Evolutionary conservation across 169 alveolate species (phyloP).

Genomic region (Plasmodium knowlesi): DNA sequence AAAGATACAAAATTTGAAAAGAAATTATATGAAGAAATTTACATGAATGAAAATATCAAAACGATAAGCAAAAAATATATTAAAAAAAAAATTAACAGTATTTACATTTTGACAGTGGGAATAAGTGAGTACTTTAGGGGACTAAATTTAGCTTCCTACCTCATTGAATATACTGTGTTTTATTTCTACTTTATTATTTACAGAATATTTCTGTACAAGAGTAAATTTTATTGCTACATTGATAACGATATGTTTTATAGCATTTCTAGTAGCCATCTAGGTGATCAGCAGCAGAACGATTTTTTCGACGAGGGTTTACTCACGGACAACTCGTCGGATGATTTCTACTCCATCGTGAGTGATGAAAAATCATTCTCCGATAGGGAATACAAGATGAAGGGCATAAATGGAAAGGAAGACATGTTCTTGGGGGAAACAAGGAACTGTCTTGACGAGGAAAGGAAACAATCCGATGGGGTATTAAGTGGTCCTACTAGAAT

Average conservation of each 20-base stretch:
- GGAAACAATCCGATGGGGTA: background rate
- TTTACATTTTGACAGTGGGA: conserved; percentile 71
- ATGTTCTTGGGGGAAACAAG: background rate
- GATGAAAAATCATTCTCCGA: background rate
- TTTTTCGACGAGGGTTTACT: conserved; percentile 41
- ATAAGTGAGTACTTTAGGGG: conserved; percentile 75
- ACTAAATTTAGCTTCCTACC: conserved; percentile 68
- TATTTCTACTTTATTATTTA: conserved; percentile 59
- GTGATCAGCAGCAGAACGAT: conserved; percentile 29
- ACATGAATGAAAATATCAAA: conserved; percentile 60
- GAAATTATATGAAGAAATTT: conserved; percentile 69
- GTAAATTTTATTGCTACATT: conserved; percentile 38
- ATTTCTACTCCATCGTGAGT: background rate
- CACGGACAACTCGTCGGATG: conserved; percentile 12
- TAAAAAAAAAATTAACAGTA: conserved; percentile 59
- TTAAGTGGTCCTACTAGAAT: background rate
- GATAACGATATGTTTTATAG: conserved; percentile 61
- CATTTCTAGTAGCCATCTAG: background rate
- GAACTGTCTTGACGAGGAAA: background rate
- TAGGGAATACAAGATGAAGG: background rate
- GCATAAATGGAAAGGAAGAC: background rate
- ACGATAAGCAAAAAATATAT: conserved; percentile 43
- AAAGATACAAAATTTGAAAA: conserved; percentile 49
- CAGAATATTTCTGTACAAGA: conserved; percentile 56
- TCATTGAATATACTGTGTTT: conserved; percentile 57